A percentile compares a stretch with the other conserved stretches of the same genome.
These are phyloP conservation scores for Umbelopsis ramanniana DNA, from an alignment of 192 early-diverging fungal species.

Conservation along the genomic window DNA sequence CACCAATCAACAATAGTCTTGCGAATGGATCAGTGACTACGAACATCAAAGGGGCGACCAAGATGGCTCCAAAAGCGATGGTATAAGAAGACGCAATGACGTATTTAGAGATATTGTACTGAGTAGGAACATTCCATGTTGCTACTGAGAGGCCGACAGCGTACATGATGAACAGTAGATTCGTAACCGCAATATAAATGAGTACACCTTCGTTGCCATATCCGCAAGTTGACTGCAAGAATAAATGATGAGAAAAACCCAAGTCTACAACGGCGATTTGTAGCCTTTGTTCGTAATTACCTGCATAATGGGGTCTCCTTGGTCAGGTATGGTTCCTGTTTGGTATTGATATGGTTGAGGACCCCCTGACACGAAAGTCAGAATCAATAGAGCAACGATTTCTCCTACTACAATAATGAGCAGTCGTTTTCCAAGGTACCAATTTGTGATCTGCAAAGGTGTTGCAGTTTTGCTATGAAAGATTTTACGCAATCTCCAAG, in stretches of 20 bases:
- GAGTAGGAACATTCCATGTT: conserved; percentile 26
- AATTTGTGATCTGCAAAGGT: conserved; percentile 6
- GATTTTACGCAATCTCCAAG: conserved; percentile 17
- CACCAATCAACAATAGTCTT: background rate
- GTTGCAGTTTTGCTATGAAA: conserved; percentile 3
- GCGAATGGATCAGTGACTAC: conserved; percentile 8
- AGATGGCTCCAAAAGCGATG: conserved; percentile 19
- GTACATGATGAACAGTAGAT: conserved; percentile 20
- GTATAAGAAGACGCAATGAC: conserved; percentile 17
- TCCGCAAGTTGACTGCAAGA: background rate
- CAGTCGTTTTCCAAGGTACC: conserved; percentile 9
- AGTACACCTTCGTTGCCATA: conserved; percentile 20
- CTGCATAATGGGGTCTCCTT: conserved; percentile 2
- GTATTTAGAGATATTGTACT: conserved; percentile 23
- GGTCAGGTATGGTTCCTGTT: conserved; percentile 7
- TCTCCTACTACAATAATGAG: conserved; percentile 17
- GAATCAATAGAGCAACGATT: conserved; percentile 18
- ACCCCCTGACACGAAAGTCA: background rate
- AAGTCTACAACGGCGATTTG: background rate
- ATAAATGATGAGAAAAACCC: too few species aligned
- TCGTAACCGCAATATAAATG: conserved; percentile 4
- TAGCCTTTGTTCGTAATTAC: background rate
- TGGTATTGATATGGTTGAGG: background rate
- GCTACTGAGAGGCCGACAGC: conserved; percentile 11
- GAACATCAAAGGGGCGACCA: conserved; percentile 13